Conservation (phyloP, 2,329 filamentous ascomycete species). For the Sporothrix dimorphospora region DNA sequence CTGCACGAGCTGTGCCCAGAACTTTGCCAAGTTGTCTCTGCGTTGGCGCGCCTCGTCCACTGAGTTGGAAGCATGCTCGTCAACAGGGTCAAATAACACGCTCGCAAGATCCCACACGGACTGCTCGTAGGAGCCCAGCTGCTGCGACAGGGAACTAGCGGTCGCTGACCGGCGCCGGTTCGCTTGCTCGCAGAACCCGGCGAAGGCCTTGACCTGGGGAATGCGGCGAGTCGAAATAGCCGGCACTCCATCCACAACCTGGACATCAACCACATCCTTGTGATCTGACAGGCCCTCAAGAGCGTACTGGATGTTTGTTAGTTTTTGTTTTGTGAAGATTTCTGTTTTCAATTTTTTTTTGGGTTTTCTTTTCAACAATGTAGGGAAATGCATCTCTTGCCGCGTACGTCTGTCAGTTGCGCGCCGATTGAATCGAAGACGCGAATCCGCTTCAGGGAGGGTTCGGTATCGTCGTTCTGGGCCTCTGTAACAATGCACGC, state of each 20-base stretch:
- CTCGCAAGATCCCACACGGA: constrained; percentile 84
- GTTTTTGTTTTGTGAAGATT: background rate
- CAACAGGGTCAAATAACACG: constrained; percentile 79
- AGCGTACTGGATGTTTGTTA: constrained; percentile 42
- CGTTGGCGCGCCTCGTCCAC: constrained; percentile 47
- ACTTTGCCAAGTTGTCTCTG: constrained; percentile 67
- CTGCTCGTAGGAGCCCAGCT: constrained; percentile 61
- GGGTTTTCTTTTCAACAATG: background rate
- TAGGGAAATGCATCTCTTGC: background rate
- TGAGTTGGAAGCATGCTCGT: constrained; percentile 46
- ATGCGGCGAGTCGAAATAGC: constrained; percentile 53
- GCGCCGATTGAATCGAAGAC: constrained; percentile 22
- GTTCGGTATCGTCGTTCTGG: constrained; percentile 27
- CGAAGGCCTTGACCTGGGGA: constrained; percentile 48
- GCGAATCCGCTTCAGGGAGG: constrained; percentile 34
- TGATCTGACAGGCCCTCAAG: constrained; percentile 46
- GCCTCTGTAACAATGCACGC: constrained; percentile 51
- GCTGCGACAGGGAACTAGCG: constrained; percentile 43
- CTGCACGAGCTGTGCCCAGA: constrained; percentile 69
- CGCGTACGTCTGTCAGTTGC: constrained; percentile 23
- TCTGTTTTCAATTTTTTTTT: constrained; percentile 3
- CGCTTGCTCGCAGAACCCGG: constrained; percentile 50
- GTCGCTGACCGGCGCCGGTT: constrained; percentile 38
- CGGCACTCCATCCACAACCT: constrained; percentile 61
- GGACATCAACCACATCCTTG: constrained; percentile 58